phyloP scores from a whole-genome alignment of 768 basidiomycete genomes.

The Lactarius hatsudake region DNA sequence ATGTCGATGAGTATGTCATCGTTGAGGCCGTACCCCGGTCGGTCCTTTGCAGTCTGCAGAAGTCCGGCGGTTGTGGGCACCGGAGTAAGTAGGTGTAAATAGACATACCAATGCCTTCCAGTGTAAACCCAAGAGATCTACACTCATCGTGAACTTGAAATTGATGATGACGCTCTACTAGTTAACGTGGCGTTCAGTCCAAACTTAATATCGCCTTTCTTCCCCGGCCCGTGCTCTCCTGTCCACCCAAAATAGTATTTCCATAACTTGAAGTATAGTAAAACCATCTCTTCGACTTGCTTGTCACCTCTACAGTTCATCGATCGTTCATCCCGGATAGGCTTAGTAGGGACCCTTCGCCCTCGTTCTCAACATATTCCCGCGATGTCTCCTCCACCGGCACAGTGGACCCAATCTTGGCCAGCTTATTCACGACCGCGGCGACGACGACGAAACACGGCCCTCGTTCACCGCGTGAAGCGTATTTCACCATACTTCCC shows the following conservation, averaged over 20 bases:
- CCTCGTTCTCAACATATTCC: neutral
- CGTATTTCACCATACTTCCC: constrained; percentile 84
- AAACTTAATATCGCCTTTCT: too few relatives aligned
- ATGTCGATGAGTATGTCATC: neutral
- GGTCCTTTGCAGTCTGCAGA: too few relatives aligned
- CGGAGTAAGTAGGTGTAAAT: too few relatives aligned
- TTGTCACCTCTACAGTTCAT: neutral
- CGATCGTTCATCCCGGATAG: neutral
- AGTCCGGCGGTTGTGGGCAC: too few relatives aligned
- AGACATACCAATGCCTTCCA: too few relatives aligned
- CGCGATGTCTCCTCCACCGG: neutral
- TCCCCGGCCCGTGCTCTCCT: too few relatives aligned
- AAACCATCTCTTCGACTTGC: neutral
- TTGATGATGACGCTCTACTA: too few relatives aligned
- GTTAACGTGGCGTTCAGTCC: too few relatives aligned
- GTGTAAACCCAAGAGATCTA: too few relatives aligned
- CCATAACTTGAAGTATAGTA: too few relatives aligned
- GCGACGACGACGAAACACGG: constrained; percentile 62
- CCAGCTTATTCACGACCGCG: constrained; percentile 65
- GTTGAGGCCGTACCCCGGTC: neutral
- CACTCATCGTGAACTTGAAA: too few relatives aligned
- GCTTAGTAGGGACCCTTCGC: neutral
- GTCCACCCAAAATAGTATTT: too few relatives aligned
- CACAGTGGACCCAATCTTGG: constrained; percentile 42
- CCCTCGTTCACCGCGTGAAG: constrained; percentile 75